Percentiles rank a stretch among this genome's conserved stretches.
Evolutionary conservation across 768 basidiomycete species (phyloP).

Genomic region (Mrakia frigida): DNA sequence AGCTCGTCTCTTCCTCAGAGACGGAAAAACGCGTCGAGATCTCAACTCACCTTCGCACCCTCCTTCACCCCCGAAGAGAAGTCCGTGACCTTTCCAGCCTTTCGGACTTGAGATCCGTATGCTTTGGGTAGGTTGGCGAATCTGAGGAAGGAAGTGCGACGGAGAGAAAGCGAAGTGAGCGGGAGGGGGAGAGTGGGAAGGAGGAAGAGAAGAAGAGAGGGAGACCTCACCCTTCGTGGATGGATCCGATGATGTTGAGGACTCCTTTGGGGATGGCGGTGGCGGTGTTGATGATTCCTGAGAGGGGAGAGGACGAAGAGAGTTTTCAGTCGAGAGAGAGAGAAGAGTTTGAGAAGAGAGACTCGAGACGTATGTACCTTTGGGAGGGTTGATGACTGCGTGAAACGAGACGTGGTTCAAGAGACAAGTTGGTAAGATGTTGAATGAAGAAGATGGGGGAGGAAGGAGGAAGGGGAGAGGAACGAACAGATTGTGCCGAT

Average conservation of each 20-base stretch:
- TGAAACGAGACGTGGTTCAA: too few species aligned
- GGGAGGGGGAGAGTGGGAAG: too few species aligned
- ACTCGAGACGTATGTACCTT: too few species aligned
- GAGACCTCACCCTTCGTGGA: slow-evolving; percentile 47
- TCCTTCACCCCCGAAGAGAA: slow-evolving; percentile 51
- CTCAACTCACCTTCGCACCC: slow-evolving; percentile 48
- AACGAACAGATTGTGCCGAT: slow-evolving; percentile 9
- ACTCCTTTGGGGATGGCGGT: slow-evolving; percentile 50
- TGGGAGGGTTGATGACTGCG: slow-evolving; percentile 46
- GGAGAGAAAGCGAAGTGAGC: background rate
- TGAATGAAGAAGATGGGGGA: too few species aligned
- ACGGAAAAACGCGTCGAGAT: background rate
- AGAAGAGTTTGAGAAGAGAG: too few species aligned
- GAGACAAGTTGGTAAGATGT: background rate
- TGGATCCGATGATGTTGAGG: slow-evolving; percentile 37
- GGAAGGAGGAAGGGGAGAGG: background rate
- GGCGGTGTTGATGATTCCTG: slow-evolving; percentile 51
- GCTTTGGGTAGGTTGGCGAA: slow-evolving; percentile 49
- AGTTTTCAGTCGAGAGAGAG: too few species aligned
- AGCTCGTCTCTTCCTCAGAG: background rate
- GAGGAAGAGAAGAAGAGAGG: background rate
- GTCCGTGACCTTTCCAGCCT: slow-evolving; percentile 48
- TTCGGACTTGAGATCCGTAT: slow-evolving; percentile 49
- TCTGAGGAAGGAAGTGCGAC: background rate
- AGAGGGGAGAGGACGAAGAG: too few species aligned